These are phyloP conservation scores for Scutellaria minor DNA, from an alignment of 257 asterid genomes.

Conservation along the genomic window DNA sequence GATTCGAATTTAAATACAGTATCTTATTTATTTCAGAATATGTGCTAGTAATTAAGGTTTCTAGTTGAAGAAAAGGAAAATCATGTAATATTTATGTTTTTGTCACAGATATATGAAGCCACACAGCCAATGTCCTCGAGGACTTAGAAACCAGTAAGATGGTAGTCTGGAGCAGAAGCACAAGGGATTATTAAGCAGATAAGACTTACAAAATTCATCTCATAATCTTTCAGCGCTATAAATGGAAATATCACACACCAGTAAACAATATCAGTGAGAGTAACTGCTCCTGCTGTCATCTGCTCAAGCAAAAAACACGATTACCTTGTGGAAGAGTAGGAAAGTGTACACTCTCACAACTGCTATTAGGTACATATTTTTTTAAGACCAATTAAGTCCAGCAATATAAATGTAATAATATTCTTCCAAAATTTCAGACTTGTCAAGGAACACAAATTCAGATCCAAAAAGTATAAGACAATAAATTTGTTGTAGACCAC, in stretches of 20 bases:
- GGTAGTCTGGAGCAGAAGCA: conserved; percentile 21
- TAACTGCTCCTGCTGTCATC: conserved; percentile 93
- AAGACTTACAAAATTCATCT: conserved; percentile 78
- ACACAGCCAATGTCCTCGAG: conserved; percentile 5
- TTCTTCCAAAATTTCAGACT: background rate
- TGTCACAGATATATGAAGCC: conserved; percentile 22
- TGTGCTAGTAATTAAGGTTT: background rate
- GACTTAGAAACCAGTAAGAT: conserved; percentile 3
- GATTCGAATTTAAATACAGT: background rate
- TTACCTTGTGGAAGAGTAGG: conserved; percentile 22
- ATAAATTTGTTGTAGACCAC: background rate
- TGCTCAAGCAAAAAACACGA: conserved; percentile 44
- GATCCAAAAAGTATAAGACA: conserved; percentile 5
- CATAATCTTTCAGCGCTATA: conserved; percentile 71
- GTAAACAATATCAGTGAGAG: conserved; percentile 77
- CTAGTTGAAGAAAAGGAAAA: background rate
- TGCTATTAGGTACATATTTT: background rate
- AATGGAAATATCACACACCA: conserved; percentile 87
- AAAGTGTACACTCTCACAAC: conserved; percentile 19
- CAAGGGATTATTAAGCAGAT: conserved; percentile 22
- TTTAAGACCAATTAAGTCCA: no score
- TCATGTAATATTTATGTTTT: background rate
- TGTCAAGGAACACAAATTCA: conserved; percentile 1
- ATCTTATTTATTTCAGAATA: background rate
- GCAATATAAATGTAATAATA: background rate